phyloP scores from a whole-genome alignment of 2,329 filamentous ascomycete genomes.

The Aspergillus chevalieri region DNA sequence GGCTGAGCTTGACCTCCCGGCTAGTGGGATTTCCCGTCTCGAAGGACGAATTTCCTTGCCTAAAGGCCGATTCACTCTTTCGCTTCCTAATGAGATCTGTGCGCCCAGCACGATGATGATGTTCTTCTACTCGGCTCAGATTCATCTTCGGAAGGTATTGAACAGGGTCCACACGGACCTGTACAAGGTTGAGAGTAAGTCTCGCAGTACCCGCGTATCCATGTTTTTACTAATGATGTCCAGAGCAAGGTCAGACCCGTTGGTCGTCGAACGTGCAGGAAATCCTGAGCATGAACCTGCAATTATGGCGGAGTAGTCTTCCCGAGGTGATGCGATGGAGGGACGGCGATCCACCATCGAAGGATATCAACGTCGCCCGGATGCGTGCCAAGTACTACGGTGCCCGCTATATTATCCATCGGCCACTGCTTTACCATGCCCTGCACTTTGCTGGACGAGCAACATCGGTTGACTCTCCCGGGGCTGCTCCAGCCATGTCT shows the following conservation, averaged over 20 bases:
- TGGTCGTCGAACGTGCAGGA: conserved; percentile 37
- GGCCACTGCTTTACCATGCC: conserved; percentile 64
- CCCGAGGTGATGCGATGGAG: conserved; percentile 53
- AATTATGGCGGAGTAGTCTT: conserved; percentile 49
- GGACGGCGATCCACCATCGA: conserved; percentile 64
- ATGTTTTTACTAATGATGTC: not conserved
- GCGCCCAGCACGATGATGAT: conserved; percentile 40
- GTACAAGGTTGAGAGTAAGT: conserved; percentile 41
- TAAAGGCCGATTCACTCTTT: conserved; percentile 29
- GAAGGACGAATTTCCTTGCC: conserved; percentile 43
- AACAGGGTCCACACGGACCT: conserved; percentile 52
- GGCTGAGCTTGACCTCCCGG: conserved; percentile 68
- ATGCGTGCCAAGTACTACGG: conserved; percentile 94
- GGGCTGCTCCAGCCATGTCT: conserved; percentile 18
- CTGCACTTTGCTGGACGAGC: conserved; percentile 44
- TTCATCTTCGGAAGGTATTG: conserved; percentile 53
- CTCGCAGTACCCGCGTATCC: not conserved
- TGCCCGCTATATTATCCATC: conserved; percentile 79
- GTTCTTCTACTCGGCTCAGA: conserved; percentile 57
- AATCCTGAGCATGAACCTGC: conserved; percentile 43
- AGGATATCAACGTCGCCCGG: conserved; percentile 72
- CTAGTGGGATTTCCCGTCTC: conserved; percentile 54
- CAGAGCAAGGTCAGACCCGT: conserved; percentile 25
- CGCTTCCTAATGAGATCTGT: conserved; percentile 25
- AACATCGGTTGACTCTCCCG: conserved; percentile 25